Evolutionary conservation across 495 filamentous ascomycete genomes (phyloP), one percentile per base, ranked within the genome.

Genomic region (Hypoxylon trugodes): DNA sequence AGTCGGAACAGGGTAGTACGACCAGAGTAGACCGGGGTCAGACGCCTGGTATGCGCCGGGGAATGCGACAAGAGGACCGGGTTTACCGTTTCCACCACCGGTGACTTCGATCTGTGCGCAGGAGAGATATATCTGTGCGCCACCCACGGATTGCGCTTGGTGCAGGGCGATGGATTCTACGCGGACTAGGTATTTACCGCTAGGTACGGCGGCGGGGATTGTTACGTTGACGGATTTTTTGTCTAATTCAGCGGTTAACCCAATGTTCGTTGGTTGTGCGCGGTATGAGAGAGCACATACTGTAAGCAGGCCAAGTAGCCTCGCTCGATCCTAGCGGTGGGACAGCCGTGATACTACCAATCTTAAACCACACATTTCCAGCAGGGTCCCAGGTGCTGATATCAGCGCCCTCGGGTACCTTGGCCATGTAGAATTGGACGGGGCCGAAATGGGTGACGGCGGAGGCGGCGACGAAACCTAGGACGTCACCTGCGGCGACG

Each of bases 321-420:
- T 72, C 74, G 26, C 59, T 60, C 0, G 67, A 64, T 0, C 65
- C 71, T 30, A 57, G 45, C 3, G 43, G 70, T 61, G 38, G 74
- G 10, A 47, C 66, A 5, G 69, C 76, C 2, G 60, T 68, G 48
- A 78, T 77, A 45, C 66, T 69, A 9, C 57, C 74, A 12, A 77
- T 74, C 69, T 82, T 82, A 66, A 82, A 82, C 81, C 79, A 82
- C 1, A 82, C 78, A 28, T 76, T 73, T 1, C 80, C 79, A 0
- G 71, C 54, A 1, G 73, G 72, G n/a, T 82, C 80, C 76, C 77
- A 83, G 7, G 70, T 74, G 58, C 76, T 74, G 61, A 79, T 64
- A 37, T 77, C 70, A 9, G 63, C 66, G 13, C 53, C 48, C 7
- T 76, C 76, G 30, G 80, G 80, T 1, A 78, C 79, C 16, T 73